Percentiles rank a stretch among this genome's conserved stretches.
phyloP scores from a whole-genome alignment of 2,329 filamentous ascomycete genomes.

The Teratosphaeria viscida region DNA sequence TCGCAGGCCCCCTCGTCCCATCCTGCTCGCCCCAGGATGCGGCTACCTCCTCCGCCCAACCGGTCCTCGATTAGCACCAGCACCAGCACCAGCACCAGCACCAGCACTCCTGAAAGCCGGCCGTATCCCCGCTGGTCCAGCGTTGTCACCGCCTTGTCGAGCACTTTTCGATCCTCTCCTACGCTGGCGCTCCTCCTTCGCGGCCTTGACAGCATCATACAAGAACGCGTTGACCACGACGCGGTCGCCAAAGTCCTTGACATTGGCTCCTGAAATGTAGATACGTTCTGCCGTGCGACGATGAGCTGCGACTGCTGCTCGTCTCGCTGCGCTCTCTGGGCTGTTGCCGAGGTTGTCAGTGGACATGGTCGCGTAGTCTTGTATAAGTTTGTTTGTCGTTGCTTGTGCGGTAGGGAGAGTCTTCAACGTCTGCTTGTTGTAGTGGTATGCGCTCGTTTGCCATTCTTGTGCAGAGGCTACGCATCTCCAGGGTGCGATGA shows the following conservation, averaged over 20 bases:
- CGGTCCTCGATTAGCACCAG: background rate
- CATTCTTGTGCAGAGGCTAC: conserved; percentile 15
- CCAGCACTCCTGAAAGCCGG: background rate
- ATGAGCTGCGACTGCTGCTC: conserved; percentile 3
- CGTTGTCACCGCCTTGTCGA: background rate
- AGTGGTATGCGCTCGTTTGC: conserved; percentile 15
- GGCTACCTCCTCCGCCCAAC: background rate
- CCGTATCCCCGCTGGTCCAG: background rate
- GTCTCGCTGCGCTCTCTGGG: conserved; percentile 5
- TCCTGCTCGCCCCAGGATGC: background rate
- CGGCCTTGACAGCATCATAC: conserved; percentile 10
- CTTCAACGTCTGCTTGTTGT: conserved; percentile 13
- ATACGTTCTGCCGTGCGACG: conserved; percentile 7
- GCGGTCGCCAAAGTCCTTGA: conserved; percentile 14
- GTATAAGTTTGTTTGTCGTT: conserved; percentile 10
- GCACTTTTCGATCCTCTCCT: conserved; percentile 1
- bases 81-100: background rate
- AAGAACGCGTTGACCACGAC: conserved; percentile 13
- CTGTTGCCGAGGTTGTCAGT: background rate
- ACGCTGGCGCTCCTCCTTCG: conserved; percentile 3
- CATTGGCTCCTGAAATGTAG: conserved; percentile 8
- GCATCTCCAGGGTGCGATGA: conserved; percentile 9
- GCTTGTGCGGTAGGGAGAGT: conserved; percentile 10
- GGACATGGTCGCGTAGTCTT: conserved; percentile 10
- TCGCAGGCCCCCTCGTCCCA: background rate